A percentile compares a stretch with the other conserved stretches of the same genome.
Conservation (phyloP, 352 stramenopile genomes). For the Globisporangium carolinianum region DNA sequence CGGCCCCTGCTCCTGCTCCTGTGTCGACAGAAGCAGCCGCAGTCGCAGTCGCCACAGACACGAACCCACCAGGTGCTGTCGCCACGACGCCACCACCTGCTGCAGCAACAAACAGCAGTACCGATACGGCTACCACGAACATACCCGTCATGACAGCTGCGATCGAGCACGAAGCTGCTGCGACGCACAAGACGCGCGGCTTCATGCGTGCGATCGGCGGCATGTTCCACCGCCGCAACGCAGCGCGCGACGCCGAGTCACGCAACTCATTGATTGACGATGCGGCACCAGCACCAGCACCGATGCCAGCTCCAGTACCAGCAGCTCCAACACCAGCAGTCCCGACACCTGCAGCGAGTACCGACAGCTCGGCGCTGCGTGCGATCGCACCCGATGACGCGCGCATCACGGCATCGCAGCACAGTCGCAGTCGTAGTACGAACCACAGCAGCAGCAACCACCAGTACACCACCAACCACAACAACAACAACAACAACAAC, state of each 20-base stretch:
- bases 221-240: constrained; percentile 32
- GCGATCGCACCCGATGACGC: constrained; percentile 23
- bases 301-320: not conserved
- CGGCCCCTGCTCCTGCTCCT: not conserved
- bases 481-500: not conserved
- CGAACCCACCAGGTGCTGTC: not conserved
- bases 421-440: not conserved
- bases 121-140: too few relatives aligned
- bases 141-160: not conserved
- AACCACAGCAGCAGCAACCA: constrained; percentile 2
- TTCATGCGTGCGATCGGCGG: constrained; percentile 43
- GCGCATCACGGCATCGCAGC: not conserved
- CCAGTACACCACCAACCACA: not conserved
- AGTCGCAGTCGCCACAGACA: not conserved
- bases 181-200: constrained; percentile 24
- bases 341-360: not conserved
- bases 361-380: constrained; percentile 9
- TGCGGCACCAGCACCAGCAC: not conserved
- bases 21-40: not conserved
- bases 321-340: not conserved
- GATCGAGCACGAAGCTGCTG: not conserved
- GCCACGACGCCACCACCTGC: constrained; percentile 4
- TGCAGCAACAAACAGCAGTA: not conserved
- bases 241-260: constrained; percentile 9
- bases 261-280: constrained; percentile 8